These are phyloP conservation scores for Gossypium mustelinum DNA, from an alignment of 345 rosid species.

Conservation along the genomic window DNA sequence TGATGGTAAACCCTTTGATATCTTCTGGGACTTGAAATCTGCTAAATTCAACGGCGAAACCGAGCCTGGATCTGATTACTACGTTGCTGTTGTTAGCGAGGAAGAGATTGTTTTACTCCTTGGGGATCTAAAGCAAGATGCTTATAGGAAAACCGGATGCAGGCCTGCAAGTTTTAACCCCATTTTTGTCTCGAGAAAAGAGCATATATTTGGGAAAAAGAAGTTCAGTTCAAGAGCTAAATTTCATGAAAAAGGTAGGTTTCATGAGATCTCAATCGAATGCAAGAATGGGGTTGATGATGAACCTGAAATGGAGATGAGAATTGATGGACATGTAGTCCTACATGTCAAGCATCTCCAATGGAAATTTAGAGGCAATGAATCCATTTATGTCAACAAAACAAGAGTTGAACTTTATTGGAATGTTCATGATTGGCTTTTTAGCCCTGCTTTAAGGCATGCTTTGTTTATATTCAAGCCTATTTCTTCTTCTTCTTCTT, in stretches of 20 bases:
- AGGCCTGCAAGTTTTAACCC: constrained; percentile 68
- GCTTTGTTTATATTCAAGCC: constrained; percentile 67
- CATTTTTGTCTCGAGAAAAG: constrained; percentile 55
- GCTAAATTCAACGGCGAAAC: constrained; percentile 67
- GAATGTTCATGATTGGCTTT: constrained; percentile 80
- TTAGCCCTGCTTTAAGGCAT: constrained; percentile 62
- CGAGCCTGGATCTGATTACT: constrained; percentile 59
- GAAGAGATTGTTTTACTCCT: constrained; percentile 73
- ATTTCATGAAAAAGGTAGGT: constrained; percentile 48
- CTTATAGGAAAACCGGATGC: constrained; percentile 58
- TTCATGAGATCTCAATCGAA: constrained; percentile 59
- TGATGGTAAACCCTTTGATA: constrained; percentile 43
- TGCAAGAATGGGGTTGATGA: constrained; percentile 38
- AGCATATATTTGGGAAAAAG: constrained; percentile 63
- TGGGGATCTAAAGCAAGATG: constrained; percentile 74
- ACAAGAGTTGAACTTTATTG: constrained; percentile 56
- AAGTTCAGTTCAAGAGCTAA: constrained; percentile 48
- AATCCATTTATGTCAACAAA: constrained; percentile 44
- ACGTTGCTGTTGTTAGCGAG: constrained; percentile 70
- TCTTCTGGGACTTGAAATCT: constrained; percentile 60
- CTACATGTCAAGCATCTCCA: constrained; percentile 70
- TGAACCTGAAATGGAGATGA: constrained; percentile 65
- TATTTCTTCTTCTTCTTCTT: constrained; percentile 10
- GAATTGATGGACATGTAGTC: constrained; percentile 52
- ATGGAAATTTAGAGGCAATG: constrained; percentile 81